Conservation (phyloP, 2,329 filamentous ascomycete species). For the Seiridium unicorne region DNA sequence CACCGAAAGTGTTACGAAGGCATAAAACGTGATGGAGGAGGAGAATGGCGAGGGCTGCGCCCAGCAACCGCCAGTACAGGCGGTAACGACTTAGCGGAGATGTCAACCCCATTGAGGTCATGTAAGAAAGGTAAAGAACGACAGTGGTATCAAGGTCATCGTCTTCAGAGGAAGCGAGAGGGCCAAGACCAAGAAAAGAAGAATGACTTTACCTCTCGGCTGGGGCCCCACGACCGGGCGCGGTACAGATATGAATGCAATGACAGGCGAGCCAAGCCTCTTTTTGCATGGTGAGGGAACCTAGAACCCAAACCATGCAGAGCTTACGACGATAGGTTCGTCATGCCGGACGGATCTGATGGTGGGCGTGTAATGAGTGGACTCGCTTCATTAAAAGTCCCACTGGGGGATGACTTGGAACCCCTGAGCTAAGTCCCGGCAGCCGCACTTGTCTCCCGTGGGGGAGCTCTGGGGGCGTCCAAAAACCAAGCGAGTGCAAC, state of each 20-base stretch:
- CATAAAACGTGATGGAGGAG: background rate
- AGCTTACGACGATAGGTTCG: background rate
- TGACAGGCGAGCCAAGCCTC: too few relatives aligned
- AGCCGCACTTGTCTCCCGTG: background rate
- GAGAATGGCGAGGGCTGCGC: background rate
- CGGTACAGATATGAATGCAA: too few relatives aligned
- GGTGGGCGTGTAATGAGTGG: background rate
- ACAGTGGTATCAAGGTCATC: background rate
- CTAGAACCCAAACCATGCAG: background rate
- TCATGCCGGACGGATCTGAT: background rate
- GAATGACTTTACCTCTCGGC: background rate
- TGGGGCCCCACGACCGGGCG: too few relatives aligned
- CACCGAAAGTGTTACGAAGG: background rate
- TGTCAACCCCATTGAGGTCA: background rate
- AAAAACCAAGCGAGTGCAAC: too few relatives aligned
- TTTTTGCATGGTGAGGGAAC: too few relatives aligned
- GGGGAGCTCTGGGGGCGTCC: background rate
- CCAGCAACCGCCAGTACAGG: conserved; percentile 2
- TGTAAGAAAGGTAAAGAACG: background rate
- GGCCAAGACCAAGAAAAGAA: background rate
- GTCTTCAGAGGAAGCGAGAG: background rate
- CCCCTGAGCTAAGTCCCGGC: background rate
- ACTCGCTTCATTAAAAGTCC: background rate
- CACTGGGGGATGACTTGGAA: background rate
- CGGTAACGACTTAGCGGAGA: background rate